Conservation (phyloP, 257 asterid genomes). For the Lantana camara region DNA sequence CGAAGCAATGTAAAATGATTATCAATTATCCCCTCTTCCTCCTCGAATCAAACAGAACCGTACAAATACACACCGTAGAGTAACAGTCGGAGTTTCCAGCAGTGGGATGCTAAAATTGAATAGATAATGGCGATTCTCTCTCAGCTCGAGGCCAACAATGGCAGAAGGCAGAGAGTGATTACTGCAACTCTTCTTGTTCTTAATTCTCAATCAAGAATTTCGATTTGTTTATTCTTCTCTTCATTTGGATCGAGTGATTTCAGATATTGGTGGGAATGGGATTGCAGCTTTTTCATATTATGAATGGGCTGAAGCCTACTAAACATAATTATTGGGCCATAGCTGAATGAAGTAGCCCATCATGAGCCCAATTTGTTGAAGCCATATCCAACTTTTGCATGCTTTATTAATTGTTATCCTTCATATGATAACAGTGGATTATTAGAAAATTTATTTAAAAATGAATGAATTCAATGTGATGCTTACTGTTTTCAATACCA, state of each 20-base stretch:
- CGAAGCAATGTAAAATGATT: not conserved
- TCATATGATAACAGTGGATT: no score
- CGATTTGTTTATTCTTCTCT: not conserved
- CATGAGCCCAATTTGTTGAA: not conserved
- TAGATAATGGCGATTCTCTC: conserved; percentile 2
- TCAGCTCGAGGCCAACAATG: conserved; percentile 29
- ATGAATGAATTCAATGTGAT: no score
- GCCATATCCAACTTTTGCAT: no score
- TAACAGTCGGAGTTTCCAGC: conserved; percentile 7
- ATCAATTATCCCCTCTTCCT: not conserved
- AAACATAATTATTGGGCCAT: no score
- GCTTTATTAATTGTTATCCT: no score
- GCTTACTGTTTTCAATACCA: no score
- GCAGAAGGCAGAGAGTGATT: conserved; percentile 27
- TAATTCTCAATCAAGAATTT: not conserved
- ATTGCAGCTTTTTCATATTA: not conserved
- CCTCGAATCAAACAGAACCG: not conserved
- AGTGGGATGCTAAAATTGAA: conserved; percentile 3
- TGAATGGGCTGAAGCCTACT: not conserved
- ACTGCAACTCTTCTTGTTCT: not conserved
- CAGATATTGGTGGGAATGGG: not conserved
- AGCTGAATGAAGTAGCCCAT: not conserved
- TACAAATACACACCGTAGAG: conserved; percentile 1
- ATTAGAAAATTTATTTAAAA: no score
- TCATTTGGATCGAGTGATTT: no score